Base-by-base conservation (phyloP, 805 yeast genomes). In the Vanderwaltozyma polyspora region DNA sequence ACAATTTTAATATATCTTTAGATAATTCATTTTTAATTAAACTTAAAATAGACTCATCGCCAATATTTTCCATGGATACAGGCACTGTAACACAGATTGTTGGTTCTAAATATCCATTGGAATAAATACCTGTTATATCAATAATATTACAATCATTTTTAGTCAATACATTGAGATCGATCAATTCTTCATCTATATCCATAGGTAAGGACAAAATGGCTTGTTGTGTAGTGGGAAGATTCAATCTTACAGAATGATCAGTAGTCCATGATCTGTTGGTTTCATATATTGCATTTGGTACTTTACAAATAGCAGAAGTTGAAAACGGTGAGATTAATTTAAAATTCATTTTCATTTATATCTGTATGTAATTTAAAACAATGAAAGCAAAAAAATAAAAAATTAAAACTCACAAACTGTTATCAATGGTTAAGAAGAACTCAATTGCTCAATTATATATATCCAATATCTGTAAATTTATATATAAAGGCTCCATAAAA, bases 251-350 rank as follows among this genome's bases (percentile, higher is more conserved):
- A 6, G 28, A 6, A 17, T 33, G 28, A 3, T 19, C 10, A 9
- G 11, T 3, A 14, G 27, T 36, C 49, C 49, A 45, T 17, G 41
- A 29, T 21, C 45, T 35, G 10, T 33, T 39, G 2, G 49, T 41
- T 30, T 35, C 28, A 26, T 32, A 45, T 12, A 45, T n/a, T n/a
- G n/a, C 26, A 24, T 33, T 28, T 10, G 38, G 36, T 9, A 37
- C 34, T 23, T 43, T 44, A 18, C 41, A 31, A 29, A 41, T 43
- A 14, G 40, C 49, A 12, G 35, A 25, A 10, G 43, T 35, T 21
- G 26, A 16, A 18, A 43, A 26, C 7, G 32, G 24, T 3, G 36
- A 28, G 5, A 25, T 19, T 10, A 17, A 32, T 25, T 40, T 25
- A 6, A 29, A 13, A 25, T 9, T 22, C 32, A 32, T 32, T 6